phyloP scores from a whole-genome alignment of 2,329 filamentous ascomycete genomes.

The Penicillium sp. region DNA sequence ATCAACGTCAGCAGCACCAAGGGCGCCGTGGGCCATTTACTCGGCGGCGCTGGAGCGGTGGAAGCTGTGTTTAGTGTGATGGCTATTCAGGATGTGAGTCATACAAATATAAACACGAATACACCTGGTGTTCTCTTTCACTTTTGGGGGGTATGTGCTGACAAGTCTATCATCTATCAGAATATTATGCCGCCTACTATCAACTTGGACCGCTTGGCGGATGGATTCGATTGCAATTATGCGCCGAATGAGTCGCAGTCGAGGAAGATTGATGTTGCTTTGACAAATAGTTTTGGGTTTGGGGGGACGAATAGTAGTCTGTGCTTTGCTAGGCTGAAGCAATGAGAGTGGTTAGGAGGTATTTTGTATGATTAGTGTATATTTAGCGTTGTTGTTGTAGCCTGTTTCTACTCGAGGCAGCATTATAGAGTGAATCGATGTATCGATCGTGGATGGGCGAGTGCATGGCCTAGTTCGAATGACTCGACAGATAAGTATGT shows the following conservation, averaged over 20 bases:
- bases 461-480: too few species aligned
- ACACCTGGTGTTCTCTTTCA: too few species aligned
- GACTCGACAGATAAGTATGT: neutral
- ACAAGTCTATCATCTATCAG: constrained; percentile 59
- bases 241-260: constrained; percentile 75
- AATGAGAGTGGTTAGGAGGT: constrained; percentile 11
- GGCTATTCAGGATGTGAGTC: constrained; percentile 75
- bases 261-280: constrained; percentile 71
- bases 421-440: neutral
- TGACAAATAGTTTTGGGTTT: constrained; percentile 98
- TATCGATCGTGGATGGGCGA: neutral
- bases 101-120: too few species aligned
- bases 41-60: constrained; percentile 88
- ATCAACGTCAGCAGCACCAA: constrained; percentile 94
- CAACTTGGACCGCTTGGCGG: constrained; percentile 73
- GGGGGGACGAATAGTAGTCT: constrained; percentile 93
- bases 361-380: constrained; percentile 18
- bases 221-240: constrained; percentile 81
- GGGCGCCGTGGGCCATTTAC: constrained; percentile 86
- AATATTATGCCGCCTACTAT: constrained; percentile 82
- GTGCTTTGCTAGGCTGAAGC: constrained; percentile 63
- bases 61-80: constrained; percentile 87
- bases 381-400: constrained; percentile 17
- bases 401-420: neutral
- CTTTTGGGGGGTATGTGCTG: neutral